Percentiles rank a stretch among this genome's conserved stretches.
Evolutionary conservation across 805 yeast genomes (phyloP).

Genomic region (Hanseniaspora thailandica): DNA sequence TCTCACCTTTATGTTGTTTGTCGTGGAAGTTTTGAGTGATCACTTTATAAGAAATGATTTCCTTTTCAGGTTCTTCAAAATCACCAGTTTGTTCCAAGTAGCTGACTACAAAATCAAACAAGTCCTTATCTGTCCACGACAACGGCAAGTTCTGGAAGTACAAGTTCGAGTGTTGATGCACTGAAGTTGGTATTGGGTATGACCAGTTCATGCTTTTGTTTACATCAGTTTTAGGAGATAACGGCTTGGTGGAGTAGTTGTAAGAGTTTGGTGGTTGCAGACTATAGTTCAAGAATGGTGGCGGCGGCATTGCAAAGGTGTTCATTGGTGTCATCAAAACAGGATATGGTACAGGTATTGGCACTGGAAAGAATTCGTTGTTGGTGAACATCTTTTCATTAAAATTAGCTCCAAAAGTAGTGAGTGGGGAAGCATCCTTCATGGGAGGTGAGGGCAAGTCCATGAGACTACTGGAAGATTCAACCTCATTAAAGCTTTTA

Average conservation of each 20-base stretch:
- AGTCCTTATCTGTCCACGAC: conserved; percentile 3
- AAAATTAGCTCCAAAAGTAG: neutral
- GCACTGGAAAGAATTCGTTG: neutral
- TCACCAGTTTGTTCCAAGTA: neutral
- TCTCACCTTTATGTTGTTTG: neutral
- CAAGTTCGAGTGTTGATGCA: conserved; percentile 9
- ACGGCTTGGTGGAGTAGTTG: neutral
- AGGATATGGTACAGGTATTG: neutral
- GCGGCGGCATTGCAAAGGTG: neutral
- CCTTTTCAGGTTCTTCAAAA: neutral
- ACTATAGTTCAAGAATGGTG: neutral
- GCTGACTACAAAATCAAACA: neutral
- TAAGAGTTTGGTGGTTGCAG: neutral
- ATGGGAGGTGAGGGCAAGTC: neutral
- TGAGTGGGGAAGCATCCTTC: neutral
- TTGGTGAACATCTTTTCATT: neutral
- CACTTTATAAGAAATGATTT: conserved; percentile 3
- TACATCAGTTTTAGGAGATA: neutral
- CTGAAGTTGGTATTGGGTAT: conserved; percentile 9
- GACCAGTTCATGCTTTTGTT: neutral
- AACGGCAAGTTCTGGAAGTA: conserved; percentile 9
- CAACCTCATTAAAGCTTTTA: neutral
- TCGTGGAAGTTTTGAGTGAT: conserved; percentile 7
- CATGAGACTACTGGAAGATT: neutral
- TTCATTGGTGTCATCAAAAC: neutral